Base-by-base conservation (phyloP, 1,284 basidiomycete genomes). In the Schizopora paradoxa region DNA sequence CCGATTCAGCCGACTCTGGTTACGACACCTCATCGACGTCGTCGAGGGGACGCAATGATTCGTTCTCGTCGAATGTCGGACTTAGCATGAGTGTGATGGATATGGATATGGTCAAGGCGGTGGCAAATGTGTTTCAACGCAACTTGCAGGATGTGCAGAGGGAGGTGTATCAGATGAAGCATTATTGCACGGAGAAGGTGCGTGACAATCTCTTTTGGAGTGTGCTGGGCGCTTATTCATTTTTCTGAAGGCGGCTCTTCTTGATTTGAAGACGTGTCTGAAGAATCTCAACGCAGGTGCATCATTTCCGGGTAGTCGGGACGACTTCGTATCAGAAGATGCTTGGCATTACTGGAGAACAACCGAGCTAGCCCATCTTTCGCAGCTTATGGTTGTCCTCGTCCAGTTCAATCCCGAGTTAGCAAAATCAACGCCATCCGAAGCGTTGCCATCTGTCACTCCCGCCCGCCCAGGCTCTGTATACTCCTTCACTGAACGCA, bases 321-420 rank as follows among this genome's bases (percentile, higher is more conserved):
- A 90, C 54, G 94, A 99, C 62, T 99, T 98, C 57, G 73, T 78
- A 21, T 81, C 65, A 46, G 87, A 86, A 2, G 77, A 80, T 1
- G 87, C 86, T 0, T 98, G 89, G 80, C 76, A 82, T 27, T 73
- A 86, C 27, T 98, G 92, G 90, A 76, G 82, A 29, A 78, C 82
- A 1, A 67, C 79, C n/a, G 95, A 98, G 68, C 85, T 90, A 0
- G 74, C 86, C 0, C 77, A 84, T 45, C 70, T 98, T 2, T 91
- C 91, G 23, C 87, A 94, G 62, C 76, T 91, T 45, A 91, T 97
- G 77, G 73, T 95, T 41, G 72, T 81, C 19, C 90, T 97, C 84
- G 82, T 92, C 46, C 77, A 90, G 56, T 70, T 82, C 51, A 92
- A 96, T 52, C 92, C 94, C 0, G 84, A 91, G 51, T 76, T 97